These are phyloP conservation scores for Canavalia gladiata DNA, from an alignment of 306 rosid species.

Conservation along the genomic window DNA sequence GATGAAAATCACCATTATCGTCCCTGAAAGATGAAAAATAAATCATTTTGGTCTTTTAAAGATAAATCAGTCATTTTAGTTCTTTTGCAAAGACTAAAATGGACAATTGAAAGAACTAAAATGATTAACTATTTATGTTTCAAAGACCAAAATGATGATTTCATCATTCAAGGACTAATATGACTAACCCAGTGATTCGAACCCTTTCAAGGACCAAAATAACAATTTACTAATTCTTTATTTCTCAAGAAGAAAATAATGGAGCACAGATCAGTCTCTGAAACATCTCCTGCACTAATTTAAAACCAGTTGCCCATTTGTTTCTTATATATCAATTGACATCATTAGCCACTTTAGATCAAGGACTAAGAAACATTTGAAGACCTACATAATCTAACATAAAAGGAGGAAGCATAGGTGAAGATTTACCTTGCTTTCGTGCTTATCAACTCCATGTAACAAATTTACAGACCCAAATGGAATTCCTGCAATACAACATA, in stretches of 20 bases:
- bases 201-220: no score
- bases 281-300: conserved; percentile 19
- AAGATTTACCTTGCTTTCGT: conserved; percentile 91
- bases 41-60: no score
- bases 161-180: no score
- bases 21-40: no score
- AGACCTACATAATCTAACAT: conserved; percentile 45
- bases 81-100: no score
- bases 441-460: conserved; percentile 94
- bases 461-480: conserved; percentile 99
- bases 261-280: conserved; percentile 30
- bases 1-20: no score
- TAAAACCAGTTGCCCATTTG: conserved; percentile 13
- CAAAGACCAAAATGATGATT: no score
- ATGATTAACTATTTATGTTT: no score
- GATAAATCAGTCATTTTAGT: no score
- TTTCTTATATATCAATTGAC: conserved; percentile 25
- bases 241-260: conserved; percentile 28
- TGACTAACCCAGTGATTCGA: no score
- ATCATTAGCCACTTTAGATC: conserved; percentile 25
- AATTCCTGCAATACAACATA: conserved; percentile 71
- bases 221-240: no score
- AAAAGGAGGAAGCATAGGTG: conserved; percentile 48
- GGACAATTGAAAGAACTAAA: no score
- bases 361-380: conserved; percentile 34